Base-by-base conservation (phyloP, 2,329 filamentous ascomycete species). In the Calonectria leucothoes region DNA sequence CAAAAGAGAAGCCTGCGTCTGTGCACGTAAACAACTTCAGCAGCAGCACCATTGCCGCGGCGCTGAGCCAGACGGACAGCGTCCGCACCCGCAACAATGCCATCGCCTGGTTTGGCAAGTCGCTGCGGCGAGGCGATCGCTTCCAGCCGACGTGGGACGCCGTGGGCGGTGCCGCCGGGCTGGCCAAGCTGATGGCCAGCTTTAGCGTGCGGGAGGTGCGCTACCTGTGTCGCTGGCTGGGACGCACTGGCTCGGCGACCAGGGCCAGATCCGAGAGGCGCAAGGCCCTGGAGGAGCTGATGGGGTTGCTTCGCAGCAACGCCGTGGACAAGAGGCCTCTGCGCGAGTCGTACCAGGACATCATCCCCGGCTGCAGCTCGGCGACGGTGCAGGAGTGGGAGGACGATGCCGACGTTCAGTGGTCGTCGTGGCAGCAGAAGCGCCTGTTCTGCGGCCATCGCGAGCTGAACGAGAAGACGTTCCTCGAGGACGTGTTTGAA, bases 171-270 rank as follows among this genome's bases (percentile, higher is more conserved):
- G 80, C 80, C 6, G 3, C 64, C 25, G 80, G 79, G 1, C 66
- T 81, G 8, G 75, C 73, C 35, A 37, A 15, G 4, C 39, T 80
- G 29, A 80, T 81, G 79, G 69, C 73, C 27, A 72, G 77, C n/a
- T 78, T 81, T 55, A 81, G 80, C 67, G 71, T 81, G 20, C 52
- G 55, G 27, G 79, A 81, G 27, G 71, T 82, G 0, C 69, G 71
- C 6, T 2, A 29, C 6, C 23, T 80, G 4, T 82, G 78, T 35
- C 74, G 65, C 7, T 37, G 35, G 17, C 73, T 82, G 4, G 79
- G 79, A 10, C 39, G 66, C 4, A 81, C 79, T 2, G 66, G 78
- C 2, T 77, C 78, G 1, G 78, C 79, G 2, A 14, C 33, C 10
- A 75, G 77, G 6, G 75, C 63, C 17, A 77, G 74, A 14, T 20